A percentile compares a stretch with the other conserved stretches of the same genome.
Conservation (phyloP, 1,139 yeast genomes). For the Blastobotrys buckinghamii region DNA sequence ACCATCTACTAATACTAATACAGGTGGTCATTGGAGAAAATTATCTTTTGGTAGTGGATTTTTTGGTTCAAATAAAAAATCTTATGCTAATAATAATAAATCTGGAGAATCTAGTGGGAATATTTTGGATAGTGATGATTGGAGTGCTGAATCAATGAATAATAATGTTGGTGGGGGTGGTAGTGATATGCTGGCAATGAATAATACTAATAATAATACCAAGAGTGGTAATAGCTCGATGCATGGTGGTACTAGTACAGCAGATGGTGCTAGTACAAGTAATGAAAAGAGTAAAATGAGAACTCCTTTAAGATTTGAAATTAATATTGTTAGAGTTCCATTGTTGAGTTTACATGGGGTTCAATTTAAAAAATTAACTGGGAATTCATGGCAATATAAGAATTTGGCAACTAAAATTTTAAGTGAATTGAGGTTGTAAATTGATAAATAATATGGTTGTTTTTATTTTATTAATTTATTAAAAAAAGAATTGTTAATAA, state of each 20-base stretch:
- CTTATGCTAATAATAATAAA: not conserved
- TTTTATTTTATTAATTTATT: not conserved
- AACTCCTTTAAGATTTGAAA: constrained; percentile 78
- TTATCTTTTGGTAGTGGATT: constrained; percentile 32
- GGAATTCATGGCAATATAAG: constrained; percentile 95
- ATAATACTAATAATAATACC: not conserved
- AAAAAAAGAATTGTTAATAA: no score
- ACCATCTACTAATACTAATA: constrained; percentile 1
- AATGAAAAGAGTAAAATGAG: constrained; percentile 19
- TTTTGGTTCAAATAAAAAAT: constrained; percentile 10
- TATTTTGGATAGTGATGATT: constrained; percentile 24
- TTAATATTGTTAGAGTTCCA: constrained; percentile 89
- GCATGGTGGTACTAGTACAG: not conserved
- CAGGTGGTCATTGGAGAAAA: constrained; percentile 31
- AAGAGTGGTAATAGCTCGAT: constrained; percentile 1
- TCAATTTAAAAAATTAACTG: constrained; percentile 87
- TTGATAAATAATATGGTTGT: not conserved
- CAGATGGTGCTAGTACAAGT: not conserved
- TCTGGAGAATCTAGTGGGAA: constrained; percentile 23
- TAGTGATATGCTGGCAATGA: constrained; percentile 47
- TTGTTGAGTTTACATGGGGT: constrained; percentile 88
- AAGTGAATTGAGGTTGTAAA: constrained; percentile 59
- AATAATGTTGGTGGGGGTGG: not conserved
- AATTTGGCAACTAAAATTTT: constrained; percentile 85
- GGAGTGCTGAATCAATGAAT: constrained; percentile 31